phyloP scores from a whole-genome alignment of 257 asterid species.

The Gynochthodes officinalis region DNA sequence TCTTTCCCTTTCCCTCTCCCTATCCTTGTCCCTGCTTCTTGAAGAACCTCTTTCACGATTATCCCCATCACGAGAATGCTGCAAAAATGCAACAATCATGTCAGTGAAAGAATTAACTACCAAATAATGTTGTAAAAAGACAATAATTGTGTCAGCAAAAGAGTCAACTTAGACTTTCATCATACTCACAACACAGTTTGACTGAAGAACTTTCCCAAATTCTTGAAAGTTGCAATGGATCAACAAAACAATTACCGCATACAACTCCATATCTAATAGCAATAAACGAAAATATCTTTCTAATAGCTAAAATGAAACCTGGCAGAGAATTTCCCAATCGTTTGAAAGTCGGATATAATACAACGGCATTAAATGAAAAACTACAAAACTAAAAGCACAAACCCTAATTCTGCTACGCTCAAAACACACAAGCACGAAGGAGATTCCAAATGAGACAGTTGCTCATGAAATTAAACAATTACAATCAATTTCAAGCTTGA shows the following conservation, averaged over 20 bases:
- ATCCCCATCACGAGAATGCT: slow-evolving; percentile 31
- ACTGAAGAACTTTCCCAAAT: neutral
- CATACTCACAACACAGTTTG: neutral
- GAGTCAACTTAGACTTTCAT: neutral
- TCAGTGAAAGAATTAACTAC: neutral
- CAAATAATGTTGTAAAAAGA: neutral
- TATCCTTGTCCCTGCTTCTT: slow-evolving; percentile 39
- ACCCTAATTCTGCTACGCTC: neutral
- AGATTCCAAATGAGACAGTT: too few relatives aligned
- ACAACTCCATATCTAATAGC: neutral
- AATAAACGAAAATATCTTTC: too few relatives aligned
- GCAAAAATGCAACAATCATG: neutral
- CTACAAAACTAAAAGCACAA: neutral
- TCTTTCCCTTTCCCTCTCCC: slow-evolving; percentile 44
- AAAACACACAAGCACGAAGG: too few relatives aligned
- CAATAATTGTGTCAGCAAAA: neutral
- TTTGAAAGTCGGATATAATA: neutral
- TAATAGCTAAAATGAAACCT: neutral
- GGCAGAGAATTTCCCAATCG: neutral
- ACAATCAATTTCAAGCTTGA: neutral
- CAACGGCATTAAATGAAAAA: too few relatives aligned
- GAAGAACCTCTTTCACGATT: slow-evolving; percentile 25
- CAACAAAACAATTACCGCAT: neutral
- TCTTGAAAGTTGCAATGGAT: neutral
- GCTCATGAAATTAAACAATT: neutral